These are phyloP conservation scores for Aspergillus oerlinghausenensis DNA, from an alignment of 2,329 filamentous ascomycete species.

Conservation along the genomic window DNA sequence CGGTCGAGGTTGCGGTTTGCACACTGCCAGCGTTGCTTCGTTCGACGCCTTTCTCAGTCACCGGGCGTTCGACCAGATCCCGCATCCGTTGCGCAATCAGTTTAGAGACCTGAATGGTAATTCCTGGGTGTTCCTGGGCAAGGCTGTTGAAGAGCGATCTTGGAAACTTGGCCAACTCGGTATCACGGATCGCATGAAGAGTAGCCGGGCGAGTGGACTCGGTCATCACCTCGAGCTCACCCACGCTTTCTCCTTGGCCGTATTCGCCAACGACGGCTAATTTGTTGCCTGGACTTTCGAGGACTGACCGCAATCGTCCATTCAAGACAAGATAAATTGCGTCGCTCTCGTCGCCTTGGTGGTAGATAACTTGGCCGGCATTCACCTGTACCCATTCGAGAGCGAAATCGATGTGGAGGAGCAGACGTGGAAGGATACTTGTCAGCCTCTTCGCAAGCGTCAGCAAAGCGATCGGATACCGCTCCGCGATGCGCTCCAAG, in stretches of 20 bases:
- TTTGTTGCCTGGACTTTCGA: conserved; percentile 74
- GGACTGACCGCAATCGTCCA: conserved; percentile 77
- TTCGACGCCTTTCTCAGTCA: conserved; percentile 63
- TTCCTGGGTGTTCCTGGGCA: conserved; percentile 92
- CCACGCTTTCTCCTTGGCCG: conserved; percentile 95
- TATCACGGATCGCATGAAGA: conserved; percentile 91
- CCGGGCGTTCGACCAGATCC: conserved; percentile 75
- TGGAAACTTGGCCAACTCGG: conserved; percentile 92
- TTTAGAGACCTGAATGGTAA: conserved; percentile 98
- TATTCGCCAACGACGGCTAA: conserved; percentile 87
- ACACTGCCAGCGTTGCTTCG: conserved; percentile 49
- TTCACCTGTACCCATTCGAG: conserved; percentile 97
- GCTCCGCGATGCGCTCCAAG: conserved; percentile 86
- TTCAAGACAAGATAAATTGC: conserved; percentile 98
- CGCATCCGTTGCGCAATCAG: conserved; percentile 96
- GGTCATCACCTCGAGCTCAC: conserved; percentile 93
- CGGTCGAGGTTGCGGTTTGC: conserved; percentile 66
- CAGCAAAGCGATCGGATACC: conserved; percentile 83
- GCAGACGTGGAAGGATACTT: conserved; percentile 78
- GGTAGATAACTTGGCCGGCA: conserved; percentile 89
- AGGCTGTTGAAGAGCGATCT: conserved; percentile 96
- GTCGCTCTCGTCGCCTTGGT: conserved; percentile 91
- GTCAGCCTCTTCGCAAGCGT: conserved; percentile 96
- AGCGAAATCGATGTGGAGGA: conserved; percentile 96
- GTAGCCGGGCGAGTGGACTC: conserved; percentile 88